Percentiles rank a stretch among this genome's conserved stretches.
phyloP scores from a whole-genome alignment of 116 monocot genomes.

The Phalaenopsis hybrid region DNA sequence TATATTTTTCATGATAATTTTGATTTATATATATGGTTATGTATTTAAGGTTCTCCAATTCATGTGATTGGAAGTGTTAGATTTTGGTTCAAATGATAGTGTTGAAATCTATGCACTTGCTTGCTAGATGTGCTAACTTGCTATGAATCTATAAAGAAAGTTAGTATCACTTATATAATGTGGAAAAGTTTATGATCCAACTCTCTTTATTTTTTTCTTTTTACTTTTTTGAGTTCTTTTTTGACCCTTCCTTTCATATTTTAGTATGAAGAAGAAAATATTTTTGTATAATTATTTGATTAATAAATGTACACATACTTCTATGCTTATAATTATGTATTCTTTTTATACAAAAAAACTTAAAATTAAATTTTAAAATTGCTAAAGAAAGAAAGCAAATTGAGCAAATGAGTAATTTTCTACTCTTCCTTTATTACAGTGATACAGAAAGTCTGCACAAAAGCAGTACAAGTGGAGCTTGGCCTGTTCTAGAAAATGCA shows the following conservation, averaged over 20 bases:
- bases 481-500: conserved; percentile 10
- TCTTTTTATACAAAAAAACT: no score
- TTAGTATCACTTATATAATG: conserved; percentile 4
- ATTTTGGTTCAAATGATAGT: not conserved
- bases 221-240: not conserved
- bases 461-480: conserved; percentile 16
- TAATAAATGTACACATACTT: not conserved
- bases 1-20: not conserved
- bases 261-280: not conserved
- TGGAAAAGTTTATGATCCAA: conserved; percentile 9
- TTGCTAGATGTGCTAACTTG: conserved; percentile 12
- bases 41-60: no score
- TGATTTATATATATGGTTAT: not conserved
- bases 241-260: not conserved
- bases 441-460: conserved; percentile 15
- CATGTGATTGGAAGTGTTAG: not conserved
- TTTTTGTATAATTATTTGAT: no score
- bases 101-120: conserved; percentile 5
- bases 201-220: not conserved
- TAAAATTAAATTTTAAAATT: not conserved
- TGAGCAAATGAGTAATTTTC: conserved; percentile 1
- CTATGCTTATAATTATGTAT: not conserved
- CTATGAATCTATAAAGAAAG: conserved; percentile 5
- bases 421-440: not conserved
- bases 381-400: no score